Base-by-base conservation (phyloP, 345 rosid species). In the Hibiscus mutabilis region DNA sequence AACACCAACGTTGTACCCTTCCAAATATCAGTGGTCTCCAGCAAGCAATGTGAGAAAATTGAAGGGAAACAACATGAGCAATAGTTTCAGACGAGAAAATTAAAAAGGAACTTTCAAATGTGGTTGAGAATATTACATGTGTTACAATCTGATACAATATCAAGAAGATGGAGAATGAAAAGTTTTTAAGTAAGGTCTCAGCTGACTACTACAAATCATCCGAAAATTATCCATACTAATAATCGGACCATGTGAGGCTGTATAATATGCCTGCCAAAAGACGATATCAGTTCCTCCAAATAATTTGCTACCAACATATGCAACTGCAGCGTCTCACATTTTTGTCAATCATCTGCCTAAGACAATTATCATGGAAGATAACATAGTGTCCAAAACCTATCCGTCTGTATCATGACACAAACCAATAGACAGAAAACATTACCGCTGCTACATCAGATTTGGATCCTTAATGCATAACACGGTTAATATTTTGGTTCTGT, bases 141-240 rank as follows among this genome's bases (percentile, higher is more conserved):
- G 58, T 49, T 65, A 22, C 33, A 65, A 66, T 25, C 21, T 66
- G 70, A 24, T 66, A 46, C 70, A 25, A 15, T 66, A 44, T 44
- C 37, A 46, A 25, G 70, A 35, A 25, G 37, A 66, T 27, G 55
- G 14, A 47, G 15, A 31, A 12, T 66, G 56, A 9, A 47, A 4
- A 16, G 9, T 66, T 66, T 25, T 2, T 2, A 2, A 22, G 33
- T 22, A 3, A 24, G 14, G 37, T 18, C 22, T 53, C 69, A 6
- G 44, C 14, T 51, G 69, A 66, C 22, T 4, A 24, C 7, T 66
- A 66, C 56, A 66, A 14, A 15, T 46, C 56, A 40, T 24, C 69
- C 15, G 2, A 66, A 66, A 14, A 22, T 44, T 9, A 65, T 65
- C 55, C 49, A 37, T 35, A 63, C 56, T 13, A 22, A 46, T 19